Percentiles rank a stretch among this genome's conserved stretches.
These are phyloP conservation scores for Physcia stellaris DNA, from an alignment of 495 filamentous ascomycete species.

Conservation along the genomic window DNA sequence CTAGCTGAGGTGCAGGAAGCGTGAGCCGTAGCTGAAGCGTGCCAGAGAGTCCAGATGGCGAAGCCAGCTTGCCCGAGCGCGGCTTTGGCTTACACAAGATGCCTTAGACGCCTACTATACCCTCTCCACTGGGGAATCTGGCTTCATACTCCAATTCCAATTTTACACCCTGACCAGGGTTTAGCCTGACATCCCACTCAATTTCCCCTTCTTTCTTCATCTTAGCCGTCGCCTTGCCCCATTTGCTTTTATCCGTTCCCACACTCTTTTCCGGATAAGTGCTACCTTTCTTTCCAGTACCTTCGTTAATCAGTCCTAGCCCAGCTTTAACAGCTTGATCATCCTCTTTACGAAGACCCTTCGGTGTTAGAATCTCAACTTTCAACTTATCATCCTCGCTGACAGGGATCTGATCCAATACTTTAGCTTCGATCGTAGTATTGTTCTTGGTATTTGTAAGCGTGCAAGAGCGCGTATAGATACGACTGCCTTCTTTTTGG, in stretches of 20 bases:
- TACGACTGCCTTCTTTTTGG: conserved; percentile 41
- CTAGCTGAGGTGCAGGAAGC: too few species aligned
- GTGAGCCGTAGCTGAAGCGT: too few species aligned
- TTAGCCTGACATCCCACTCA: conserved; percentile 43
- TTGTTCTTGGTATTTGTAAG: conserved; percentile 44
- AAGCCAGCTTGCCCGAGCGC: too few species aligned
- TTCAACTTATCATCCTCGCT: conserved; percentile 49
- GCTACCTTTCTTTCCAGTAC: conserved; percentile 1
- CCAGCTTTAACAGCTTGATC: conserved; percentile 18
- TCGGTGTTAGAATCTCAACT: conserved; percentile 39
- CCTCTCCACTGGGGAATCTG: conserved; percentile 35
- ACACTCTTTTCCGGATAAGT: conserved; percentile 4
- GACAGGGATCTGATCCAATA: conserved; percentile 55
- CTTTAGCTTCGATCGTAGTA: conserved; percentile 34
- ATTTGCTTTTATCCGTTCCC: conserved; percentile 14
- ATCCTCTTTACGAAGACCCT: conserved; percentile 32
- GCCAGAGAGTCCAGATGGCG: too few species aligned
- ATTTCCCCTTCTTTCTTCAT: conserved; percentile 44
- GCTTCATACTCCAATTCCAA: conserved; percentile 52
- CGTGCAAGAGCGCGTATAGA: conserved; percentile 44
- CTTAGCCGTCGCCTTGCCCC: conserved; percentile 14
- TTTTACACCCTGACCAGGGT: conserved; percentile 40
- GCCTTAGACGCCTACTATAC: conserved; percentile 20
- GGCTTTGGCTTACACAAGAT: too few species aligned
- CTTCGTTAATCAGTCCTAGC: not conserved